Evolutionary conservation across 1,139 yeast genomes (phyloP).

Genomic region (Sugiyamaella neomexicana): DNA sequence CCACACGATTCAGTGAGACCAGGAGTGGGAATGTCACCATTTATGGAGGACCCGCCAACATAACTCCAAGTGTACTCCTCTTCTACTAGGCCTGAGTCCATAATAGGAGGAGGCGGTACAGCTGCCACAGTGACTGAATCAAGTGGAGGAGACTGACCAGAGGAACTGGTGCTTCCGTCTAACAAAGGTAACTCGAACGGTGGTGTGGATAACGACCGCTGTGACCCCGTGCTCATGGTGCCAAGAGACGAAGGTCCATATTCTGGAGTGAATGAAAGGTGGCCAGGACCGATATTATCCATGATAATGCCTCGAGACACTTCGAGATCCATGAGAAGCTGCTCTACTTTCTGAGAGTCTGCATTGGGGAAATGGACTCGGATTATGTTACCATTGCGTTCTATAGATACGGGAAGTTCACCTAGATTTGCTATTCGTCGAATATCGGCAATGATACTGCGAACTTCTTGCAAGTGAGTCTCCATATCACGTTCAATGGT

Average conservation of each 20-base stretch:
- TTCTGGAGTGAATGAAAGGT: slow-evolving; percentile 13
- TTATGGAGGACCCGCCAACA: slow-evolving; percentile 16
- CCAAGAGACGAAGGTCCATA: background rate
- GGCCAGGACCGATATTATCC: slow-evolving; percentile 19
- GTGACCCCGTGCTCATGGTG: slow-evolving; percentile 9
- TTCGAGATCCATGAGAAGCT: slow-evolving; percentile 38
- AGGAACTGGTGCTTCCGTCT: background rate
- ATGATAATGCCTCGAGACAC: slow-evolving; percentile 37
- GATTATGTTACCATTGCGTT: slow-evolving; percentile 31
- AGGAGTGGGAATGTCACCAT: slow-evolving; percentile 22
- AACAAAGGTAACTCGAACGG: background rate
- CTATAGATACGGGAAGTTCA: slow-evolving; percentile 42
- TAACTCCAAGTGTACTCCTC: slow-evolving; percentile 18
- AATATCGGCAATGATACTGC: slow-evolving; percentile 34
- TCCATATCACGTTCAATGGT: slow-evolving; percentile 32
- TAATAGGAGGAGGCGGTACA: background rate
- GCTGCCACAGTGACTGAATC: background rate
- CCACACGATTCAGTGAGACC: slow-evolving; percentile 22
- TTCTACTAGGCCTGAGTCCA: no score
- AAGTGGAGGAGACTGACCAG: background rate
- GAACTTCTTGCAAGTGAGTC: slow-evolving; percentile 32
- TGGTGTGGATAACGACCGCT: slow-evolving; percentile 6
- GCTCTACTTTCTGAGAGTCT: slow-evolving; percentile 37
- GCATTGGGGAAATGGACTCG: slow-evolving; percentile 44
- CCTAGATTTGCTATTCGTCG: slow-evolving; percentile 38